A percentile compares a stretch with the other conserved stretches of the same genome.
Conservation (phyloP, 192 early-diverging fungal genomes). For the Geosiphon pyriformis region DNA sequence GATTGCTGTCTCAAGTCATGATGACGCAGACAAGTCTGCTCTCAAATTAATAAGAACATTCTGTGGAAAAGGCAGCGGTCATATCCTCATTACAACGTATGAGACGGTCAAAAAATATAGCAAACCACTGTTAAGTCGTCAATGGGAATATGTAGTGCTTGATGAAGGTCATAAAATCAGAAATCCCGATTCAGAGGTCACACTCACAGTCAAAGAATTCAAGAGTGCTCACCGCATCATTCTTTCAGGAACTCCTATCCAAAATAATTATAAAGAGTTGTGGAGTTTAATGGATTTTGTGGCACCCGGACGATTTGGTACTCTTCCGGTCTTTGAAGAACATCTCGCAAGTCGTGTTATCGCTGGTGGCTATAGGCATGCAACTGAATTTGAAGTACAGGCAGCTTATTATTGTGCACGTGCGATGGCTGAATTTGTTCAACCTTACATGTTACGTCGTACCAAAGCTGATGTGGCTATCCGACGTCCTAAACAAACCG, state of each 20-base stretch:
- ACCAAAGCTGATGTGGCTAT: constrained; percentile 90
- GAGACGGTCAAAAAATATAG: constrained; percentile 72
- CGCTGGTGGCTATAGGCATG: constrained; percentile 89
- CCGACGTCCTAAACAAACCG: constrained; percentile 85
- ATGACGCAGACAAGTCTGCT: constrained; percentile 37
- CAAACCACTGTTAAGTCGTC: constrained; percentile 56
- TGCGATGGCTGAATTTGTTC: constrained; percentile 85
- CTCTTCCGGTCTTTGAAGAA: constrained; percentile 76
- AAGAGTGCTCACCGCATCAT: constrained; percentile 68
- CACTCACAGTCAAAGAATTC: constrained; percentile 63
- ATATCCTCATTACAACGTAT: constrained; percentile 83
- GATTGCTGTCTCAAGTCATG: constrained; percentile 32
- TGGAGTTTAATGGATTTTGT: constrained; percentile 82
- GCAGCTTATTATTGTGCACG: constrained; percentile 91
- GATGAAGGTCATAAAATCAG: constrained; percentile 98
- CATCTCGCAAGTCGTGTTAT: constrained; percentile 93
- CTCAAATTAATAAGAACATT: constrained; percentile 37
- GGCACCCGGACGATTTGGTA: constrained; percentile 72
- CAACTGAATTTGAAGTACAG: constrained; percentile 84
- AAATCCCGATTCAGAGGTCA: constrained; percentile 90
- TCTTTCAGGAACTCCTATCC: constrained; percentile 75
- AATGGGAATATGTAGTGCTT: constrained; percentile 84
- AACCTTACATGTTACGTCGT: constrained; percentile 86
- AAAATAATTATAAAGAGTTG: constrained; percentile 74
- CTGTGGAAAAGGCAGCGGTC: constrained; percentile 32